phyloP scores from a whole-genome alignment of 2,329 filamentous ascomycete genomes.

The Fusarium camptoceras region DNA sequence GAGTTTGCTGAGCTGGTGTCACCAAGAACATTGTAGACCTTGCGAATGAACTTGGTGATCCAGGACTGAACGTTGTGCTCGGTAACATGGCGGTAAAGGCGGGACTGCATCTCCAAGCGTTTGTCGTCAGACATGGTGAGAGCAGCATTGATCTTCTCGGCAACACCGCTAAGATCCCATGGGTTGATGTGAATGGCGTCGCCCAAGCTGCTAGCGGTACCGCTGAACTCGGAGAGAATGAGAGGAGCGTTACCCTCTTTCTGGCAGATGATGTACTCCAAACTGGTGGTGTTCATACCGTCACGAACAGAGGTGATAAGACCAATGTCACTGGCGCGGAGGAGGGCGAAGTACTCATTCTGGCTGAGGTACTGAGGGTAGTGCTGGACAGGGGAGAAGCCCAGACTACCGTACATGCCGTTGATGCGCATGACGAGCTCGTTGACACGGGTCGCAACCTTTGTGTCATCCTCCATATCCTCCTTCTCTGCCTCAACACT shows the following conservation, averaged over 20 bases:
- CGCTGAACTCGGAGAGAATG: constrained; percentile 96
- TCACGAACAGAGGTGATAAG: constrained; percentile 96
- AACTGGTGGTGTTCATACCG: constrained; percentile 96
- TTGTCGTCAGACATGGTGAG: constrained; percentile 78
- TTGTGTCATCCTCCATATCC: constrained; percentile 72
- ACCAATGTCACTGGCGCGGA: constrained; percentile 89
- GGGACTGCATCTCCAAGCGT: constrained; percentile 75
- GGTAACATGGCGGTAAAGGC: constrained; percentile 85
- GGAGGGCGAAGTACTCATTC: constrained; percentile 94
- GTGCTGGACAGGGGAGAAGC: constrained; percentile 91
- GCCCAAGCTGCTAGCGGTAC: constrained; percentile 85
- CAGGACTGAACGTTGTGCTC: constrained; percentile 88
- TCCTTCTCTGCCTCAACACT: constrained; percentile 83
- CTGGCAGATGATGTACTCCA: constrained; percentile 95
- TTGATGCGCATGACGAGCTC: constrained; percentile 94
- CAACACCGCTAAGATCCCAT: constrained; percentile 89
- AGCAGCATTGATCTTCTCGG: constrained; percentile 83
- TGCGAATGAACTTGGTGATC: constrained; percentile 83
- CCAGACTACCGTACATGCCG: constrained; percentile 86
- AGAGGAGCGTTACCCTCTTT: constrained; percentile 86
- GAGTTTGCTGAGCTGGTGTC: constrained; percentile 79
- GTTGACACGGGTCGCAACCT: constrained; percentile 88
- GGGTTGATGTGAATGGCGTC: constrained; percentile 97
- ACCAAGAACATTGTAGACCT: constrained; percentile 82
- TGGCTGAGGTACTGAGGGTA: constrained; percentile 92